Evolutionary conservation across 208 protist species (phyloP), one percentile per base, ranked within the genome.

Genomic region (Leishmania lainsoni): DNA sequence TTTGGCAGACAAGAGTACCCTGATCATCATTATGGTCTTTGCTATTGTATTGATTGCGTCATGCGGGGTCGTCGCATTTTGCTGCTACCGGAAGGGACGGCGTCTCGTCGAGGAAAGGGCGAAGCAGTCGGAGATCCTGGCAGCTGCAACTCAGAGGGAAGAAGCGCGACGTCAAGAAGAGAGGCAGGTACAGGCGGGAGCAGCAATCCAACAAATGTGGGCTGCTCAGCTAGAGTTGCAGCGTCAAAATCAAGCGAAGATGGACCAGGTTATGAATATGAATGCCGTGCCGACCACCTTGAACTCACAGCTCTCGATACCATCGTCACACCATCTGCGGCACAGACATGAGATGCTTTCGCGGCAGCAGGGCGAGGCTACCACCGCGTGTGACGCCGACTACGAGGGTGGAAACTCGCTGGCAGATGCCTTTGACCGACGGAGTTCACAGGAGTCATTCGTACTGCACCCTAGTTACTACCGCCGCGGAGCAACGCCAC

Each of bases 161-260:
- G 5, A 14, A 20, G 75, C 51, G 45, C 8, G n/a, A 22, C 29
- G 5, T 3, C n/a, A 48, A 63, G 52, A 65, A 5, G 8, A 75
- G 49, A 58, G 75, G 39, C 75, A 45, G 5, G 2, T 5, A 20
- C 51, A 70, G 61, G 58, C 20, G 56, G 58, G 5, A 3, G 73
- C 56, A 66, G 56, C 56, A 45, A 63, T 56, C 51, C 81, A 77
- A 9, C 71, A 70, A 32, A 9, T 16, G 52, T 63, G 54, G 54
- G 49, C 73, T 5, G 54, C 35, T 20, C 52, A 77, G 51, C n/a
- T 80, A 22, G 81, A 85, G 72, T 10, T 66, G 22, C 51, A 81
- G 77, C 72, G n/a, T 49, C 77, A 39, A 16, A 75, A 75, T 29
- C 65, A 72, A 22, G 42, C 59, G 32, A 45, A 56, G 69, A 54